Evolutionary conservation across 2,329 filamentous ascomycete species (phyloP).

Genomic region (Zasmidium citrigriseum): DNA sequence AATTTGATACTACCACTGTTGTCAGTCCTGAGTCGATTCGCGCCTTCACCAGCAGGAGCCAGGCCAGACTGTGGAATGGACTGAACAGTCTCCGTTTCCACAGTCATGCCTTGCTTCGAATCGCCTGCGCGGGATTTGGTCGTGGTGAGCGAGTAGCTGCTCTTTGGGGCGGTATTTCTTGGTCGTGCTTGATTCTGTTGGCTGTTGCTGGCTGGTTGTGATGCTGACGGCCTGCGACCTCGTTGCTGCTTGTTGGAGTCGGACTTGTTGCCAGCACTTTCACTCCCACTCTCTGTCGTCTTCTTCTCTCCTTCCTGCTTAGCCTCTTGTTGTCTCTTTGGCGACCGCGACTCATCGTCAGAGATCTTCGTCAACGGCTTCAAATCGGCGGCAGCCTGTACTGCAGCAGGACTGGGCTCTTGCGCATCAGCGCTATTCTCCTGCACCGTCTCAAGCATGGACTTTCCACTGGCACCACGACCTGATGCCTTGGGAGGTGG

Average conservation of each 20-base stretch:
- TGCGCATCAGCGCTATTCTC: constrained; percentile 33
- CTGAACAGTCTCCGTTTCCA: constrained; percentile 93
- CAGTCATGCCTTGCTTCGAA: constrained; percentile 89
- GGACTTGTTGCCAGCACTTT: constrained; percentile 62
- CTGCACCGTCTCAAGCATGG: constrained; percentile 83
- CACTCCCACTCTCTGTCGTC: constrained; percentile 60
- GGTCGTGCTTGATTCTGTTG: constrained; percentile 19
- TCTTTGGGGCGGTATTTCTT: constrained; percentile 57
- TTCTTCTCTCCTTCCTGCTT: constrained; percentile 25
- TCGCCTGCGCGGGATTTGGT: constrained; percentile 70
- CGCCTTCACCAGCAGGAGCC: constrained; percentile 57
- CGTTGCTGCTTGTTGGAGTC: constrained; percentile 39
- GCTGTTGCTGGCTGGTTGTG: constrained; percentile 9
- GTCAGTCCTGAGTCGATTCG: constrained; percentile 61
- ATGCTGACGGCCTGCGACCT: constrained; percentile 35
- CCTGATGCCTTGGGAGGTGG: constrained; percentile 41
- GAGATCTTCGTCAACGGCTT: constrained; percentile 29
- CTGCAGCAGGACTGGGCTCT: constrained; percentile 71
- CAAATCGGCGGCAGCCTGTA: constrained; percentile 33
- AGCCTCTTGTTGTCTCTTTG: constrained; percentile 41
- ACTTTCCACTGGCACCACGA: constrained; percentile 42
- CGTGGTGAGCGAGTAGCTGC: constrained; percentile 65
- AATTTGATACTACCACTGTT: constrained; percentile 73
- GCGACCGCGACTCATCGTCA: constrained; percentile 35
- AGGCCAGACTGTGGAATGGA: constrained; percentile 84